Base-by-base conservation (phyloP, 441 rosid species). In the Eutrema salsugineum region DNA sequence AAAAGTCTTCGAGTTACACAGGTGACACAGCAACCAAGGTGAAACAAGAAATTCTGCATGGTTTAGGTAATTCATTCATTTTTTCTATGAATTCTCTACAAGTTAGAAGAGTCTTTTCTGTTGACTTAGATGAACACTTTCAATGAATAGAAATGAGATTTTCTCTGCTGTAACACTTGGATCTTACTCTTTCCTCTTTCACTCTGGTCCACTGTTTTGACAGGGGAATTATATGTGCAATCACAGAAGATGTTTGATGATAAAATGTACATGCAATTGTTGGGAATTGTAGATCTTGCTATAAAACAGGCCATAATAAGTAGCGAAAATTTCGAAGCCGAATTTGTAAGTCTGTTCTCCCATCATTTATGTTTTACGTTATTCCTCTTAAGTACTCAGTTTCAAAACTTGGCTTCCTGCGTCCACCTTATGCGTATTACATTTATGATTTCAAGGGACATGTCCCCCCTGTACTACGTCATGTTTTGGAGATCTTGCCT, bases 21-120 rank as follows among this genome's bases (percentile, higher is more conserved):
- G 81, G 77, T 47, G 84, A 76, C 82, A 83, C 94, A 48, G 83
- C 87, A 60, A 68, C 73, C 82, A 95, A 91, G 87, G 90, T 89
- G 83, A 95, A 87, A 87, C 98, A 91, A 81, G 99, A 95, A 85
- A 85, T 93, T 78, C 78, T 95, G 81, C 92, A 88, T 56, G 91
- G 91, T 74, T 90, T 95, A 69, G 98, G 99, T 93, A 93, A 85
- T 80, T 59, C 49, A 11, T 40, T 50, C 5, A 24, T 50, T 15
- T 27, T 57, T 20, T 15, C 16, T 42, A 0, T 24, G 62, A 40
- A n/a, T 15, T 50, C 22, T 33, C 58, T 50, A 28, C 50, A 16
- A 17, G n/a, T 50, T 24, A 9, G 43, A 19, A 68, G 55, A 28
- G 51, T 20, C 11, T 68, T 35, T 35, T 46, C 24, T 47, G 24